phyloP scores from a whole-genome alignment of 345 rosid genomes.

The Turritis glabra region DNA sequence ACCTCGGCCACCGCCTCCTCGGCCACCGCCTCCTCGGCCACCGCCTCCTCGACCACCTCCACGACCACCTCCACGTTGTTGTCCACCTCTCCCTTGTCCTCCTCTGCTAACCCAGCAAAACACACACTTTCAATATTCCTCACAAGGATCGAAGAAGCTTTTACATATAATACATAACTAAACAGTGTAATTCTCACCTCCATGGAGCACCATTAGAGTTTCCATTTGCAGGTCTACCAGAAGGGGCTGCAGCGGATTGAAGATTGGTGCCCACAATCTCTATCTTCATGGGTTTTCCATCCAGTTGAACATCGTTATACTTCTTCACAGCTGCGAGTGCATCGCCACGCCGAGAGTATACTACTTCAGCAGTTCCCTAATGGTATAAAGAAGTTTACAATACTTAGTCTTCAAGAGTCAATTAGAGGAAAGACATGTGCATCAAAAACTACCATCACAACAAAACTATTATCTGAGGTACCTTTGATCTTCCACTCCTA shows the following conservation, averaged over 20 bases:
- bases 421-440: background rate
- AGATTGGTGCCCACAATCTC: slow-evolving; percentile 83
- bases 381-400: slow-evolving; percentile 36
- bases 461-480: slow-evolving; percentile 50
- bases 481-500: slow-evolving; percentile 97
- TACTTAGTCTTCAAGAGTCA: background rate
- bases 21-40: slow-evolving; percentile 43
- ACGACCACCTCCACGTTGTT: slow-evolving; percentile 51
- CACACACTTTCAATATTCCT: slow-evolving; percentile 6
- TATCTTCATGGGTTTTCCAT: slow-evolving; percentile 94
- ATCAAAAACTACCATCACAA: too few species aligned
- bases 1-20: slow-evolving; percentile 36
- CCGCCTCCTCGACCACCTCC: slow-evolving; percentile 42
- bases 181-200: slow-evolving; percentile 45
- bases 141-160: slow-evolving; percentile 1
- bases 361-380: slow-evolving; percentile 97
- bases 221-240: slow-evolving; percentile 41
- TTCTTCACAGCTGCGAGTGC: slow-evolving; percentile 86
- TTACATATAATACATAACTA: background rate
- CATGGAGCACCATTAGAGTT: slow-evolving; percentile 52
- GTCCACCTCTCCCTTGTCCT: slow-evolving; percentile 40
- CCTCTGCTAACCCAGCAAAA: slow-evolving; percentile 29
- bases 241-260: slow-evolving; percentile 50
- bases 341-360: slow-evolving; percentile 69
- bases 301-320: slow-evolving; percentile 92